Evolutionary conservation across 345 rosid species (phyloP).

Genomic region (Sonneratia alba): DNA sequence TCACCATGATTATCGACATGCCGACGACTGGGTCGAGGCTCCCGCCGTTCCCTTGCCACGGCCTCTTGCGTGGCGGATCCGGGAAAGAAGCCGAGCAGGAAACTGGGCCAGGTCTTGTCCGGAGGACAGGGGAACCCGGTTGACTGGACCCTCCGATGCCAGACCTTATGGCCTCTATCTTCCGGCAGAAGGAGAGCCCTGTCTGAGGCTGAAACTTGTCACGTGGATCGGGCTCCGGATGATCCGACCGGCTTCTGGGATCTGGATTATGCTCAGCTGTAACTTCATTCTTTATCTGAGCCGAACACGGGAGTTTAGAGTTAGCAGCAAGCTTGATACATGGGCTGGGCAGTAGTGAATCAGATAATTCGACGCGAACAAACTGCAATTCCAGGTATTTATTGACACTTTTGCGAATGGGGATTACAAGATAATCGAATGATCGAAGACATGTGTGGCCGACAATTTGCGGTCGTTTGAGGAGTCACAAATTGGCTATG

Average conservation of each 20-base stretch:
- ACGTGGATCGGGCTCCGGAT: conserved; percentile 6
- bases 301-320: not conserved
- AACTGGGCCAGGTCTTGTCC: not conserved
- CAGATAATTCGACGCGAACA: too few species aligned
- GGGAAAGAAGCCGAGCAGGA: conserved; percentile 8
- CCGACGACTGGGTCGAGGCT: conserved; percentile 40
- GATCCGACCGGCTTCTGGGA: conserved; percentile 14
- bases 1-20: conserved; percentile 41
- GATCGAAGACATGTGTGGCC: too few species aligned
- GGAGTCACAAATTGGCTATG: too few species aligned
- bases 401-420: too few species aligned
- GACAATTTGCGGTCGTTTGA: too few species aligned
- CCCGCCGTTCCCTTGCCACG: not conserved
- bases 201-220: conserved; percentile 11
- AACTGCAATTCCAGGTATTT: too few species aligned
- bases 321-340: too few species aligned
- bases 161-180: conserved; percentile 15
- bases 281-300: not conserved
- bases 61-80: not conserved
- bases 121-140: conserved; percentile 22
- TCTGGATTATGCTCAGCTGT: conserved; percentile 12
- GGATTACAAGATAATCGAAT: too few species aligned
- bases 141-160: conserved; percentile 10
- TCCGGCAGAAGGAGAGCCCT: conserved; percentile 7
- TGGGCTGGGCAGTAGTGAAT: too few species aligned